Percentiles rank a stretch among this genome's conserved stretches.
phyloP scores from a whole-genome alignment of 805 yeast species.

The Trichomonascus vanleenenianus region DNA sequence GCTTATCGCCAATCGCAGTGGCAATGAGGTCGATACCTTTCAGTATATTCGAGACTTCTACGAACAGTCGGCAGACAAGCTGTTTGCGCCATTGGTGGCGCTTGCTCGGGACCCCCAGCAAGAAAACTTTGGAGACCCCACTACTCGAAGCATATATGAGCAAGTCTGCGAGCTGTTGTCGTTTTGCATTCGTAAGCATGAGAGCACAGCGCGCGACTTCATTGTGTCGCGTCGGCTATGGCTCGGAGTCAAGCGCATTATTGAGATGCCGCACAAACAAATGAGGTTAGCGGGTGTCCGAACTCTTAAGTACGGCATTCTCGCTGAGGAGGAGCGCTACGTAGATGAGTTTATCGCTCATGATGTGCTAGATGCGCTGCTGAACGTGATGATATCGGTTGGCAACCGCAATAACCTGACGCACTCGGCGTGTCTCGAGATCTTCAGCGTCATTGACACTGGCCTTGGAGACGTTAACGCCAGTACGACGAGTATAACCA shows the following conservation, averaged over 20 bases:
- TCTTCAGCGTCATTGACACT: constrained; percentile 25
- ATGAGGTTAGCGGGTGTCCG: constrained; percentile 61
- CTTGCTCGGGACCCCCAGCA: not conserved
- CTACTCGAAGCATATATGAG: not conserved
- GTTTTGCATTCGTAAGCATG: constrained; percentile 63
- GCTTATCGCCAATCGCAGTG: not conserved
- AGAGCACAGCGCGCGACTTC: constrained; percentile 51
- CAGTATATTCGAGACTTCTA: not conserved
- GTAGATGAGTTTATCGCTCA: constrained; percentile 48
- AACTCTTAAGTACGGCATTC: constrained; percentile 55
- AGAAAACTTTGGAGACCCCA: not conserved
- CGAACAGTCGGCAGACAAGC: not conserved
- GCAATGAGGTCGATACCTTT: not conserved
- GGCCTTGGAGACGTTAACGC: not conserved
- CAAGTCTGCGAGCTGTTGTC: constrained; percentile 59
- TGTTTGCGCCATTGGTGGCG: not conserved
- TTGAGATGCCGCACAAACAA: constrained; percentile 39
- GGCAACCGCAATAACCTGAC: constrained; percentile 51
- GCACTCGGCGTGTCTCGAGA: constrained; percentile 68
- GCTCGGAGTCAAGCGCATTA: constrained; percentile 44
- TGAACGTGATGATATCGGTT: constrained; percentile 42
- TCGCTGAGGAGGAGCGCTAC: constrained; percentile 52
- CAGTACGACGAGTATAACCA: too few relatives aligned
- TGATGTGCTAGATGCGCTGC: constrained; percentile 42
- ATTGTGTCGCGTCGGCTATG: constrained; percentile 53